phyloP scores from a whole-genome alignment of 805 yeast species.

The Wickerhamomyces kurtzmanii region DNA sequence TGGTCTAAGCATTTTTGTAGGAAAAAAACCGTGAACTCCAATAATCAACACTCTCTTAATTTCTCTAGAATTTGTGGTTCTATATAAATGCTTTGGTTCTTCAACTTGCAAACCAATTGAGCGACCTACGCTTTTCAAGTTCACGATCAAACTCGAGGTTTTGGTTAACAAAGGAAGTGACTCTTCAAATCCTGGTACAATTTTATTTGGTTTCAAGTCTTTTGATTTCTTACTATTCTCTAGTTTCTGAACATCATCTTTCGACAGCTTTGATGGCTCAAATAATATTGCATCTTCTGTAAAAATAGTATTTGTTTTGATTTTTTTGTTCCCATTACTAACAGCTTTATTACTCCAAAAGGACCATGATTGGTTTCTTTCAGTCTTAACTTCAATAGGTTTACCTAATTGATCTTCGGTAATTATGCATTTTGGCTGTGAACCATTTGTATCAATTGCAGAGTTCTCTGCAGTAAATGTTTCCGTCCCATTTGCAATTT shows the following conservation, averaged over 20 bases:
- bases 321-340: slow-evolving; percentile 1
- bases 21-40: slow-evolving; percentile 96
- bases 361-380: slow-evolving; percentile 12
- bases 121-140: slow-evolving; percentile 13
- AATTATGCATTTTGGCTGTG: background rate
- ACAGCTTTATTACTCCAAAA: slow-evolving; percentile 11
- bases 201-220: slow-evolving; percentile 9
- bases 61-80: slow-evolving; percentile 6
- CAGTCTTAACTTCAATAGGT: background rate
- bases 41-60: slow-evolving; percentile 64
- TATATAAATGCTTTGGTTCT: slow-evolving; percentile 16
- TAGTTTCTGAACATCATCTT: slow-evolving; percentile 1
- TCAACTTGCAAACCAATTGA: slow-evolving; percentile 15
- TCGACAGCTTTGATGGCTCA: slow-evolving; percentile 6
- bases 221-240: slow-evolving; percentile 2
- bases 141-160: slow-evolving; percentile 9
- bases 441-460: slow-evolving; percentile 6
- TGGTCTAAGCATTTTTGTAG: slow-evolving; percentile 76
- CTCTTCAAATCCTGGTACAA: slow-evolving; percentile 16
- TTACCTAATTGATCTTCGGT: background rate
- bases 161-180: slow-evolving; percentile 13
- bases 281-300: slow-evolving; percentile 16
- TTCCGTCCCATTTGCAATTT: slow-evolving; percentile 8
- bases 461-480: slow-evolving; percentile 4
- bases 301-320: slow-evolving; percentile 9